Conservation (phyloP, 1,139 yeast species). For the Blastobotrys illinoisensis region DNA sequence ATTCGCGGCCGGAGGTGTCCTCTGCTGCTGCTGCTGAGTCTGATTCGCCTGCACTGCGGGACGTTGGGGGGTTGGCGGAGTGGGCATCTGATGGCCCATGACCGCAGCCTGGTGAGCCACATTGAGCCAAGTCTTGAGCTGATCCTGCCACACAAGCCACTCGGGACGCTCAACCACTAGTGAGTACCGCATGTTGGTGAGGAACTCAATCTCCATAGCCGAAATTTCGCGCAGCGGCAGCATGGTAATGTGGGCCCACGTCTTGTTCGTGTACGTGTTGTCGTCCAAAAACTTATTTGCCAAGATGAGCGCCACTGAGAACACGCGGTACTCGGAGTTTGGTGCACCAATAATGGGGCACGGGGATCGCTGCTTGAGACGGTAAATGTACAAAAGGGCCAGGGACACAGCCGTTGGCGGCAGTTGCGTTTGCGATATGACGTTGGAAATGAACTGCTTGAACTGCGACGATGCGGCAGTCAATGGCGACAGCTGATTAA, state of each 20-base stretch:
- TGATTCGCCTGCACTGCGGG: not conserved
- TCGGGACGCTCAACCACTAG: slow-evolving; percentile 25
- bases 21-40: not conserved
- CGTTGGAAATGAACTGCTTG: slow-evolving; percentile 24
- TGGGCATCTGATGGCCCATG: slow-evolving; percentile 4
- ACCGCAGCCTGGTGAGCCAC: slow-evolving; percentile 17
- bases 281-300: slow-evolving; percentile 93
- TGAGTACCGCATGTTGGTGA: slow-evolving; percentile 30
- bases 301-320: slow-evolving; percentile 64
- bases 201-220: slow-evolving; percentile 50
- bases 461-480: slow-evolving; percentile 20
- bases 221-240: slow-evolving; percentile 55
- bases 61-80: not conserved
- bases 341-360: slow-evolving; percentile 30
- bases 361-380: slow-evolving; percentile 27
- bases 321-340: slow-evolving; percentile 48
- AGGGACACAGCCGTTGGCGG: slow-evolving; percentile 33
- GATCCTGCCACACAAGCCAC: slow-evolving; percentile 31
- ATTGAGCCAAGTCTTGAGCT: slow-evolving; percentile 24
- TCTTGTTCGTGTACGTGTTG: slow-evolving; percentile 83
- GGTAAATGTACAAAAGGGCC: slow-evolving; percentile 33
- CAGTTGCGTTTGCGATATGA: slow-evolving; percentile 31
- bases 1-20: not conserved
- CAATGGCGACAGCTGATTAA: slow-evolving; percentile 13
- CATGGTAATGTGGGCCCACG: slow-evolving; percentile 92